phyloP scores from a whole-genome alignment of 139 green algal species.

The Marvania coccoides region DNA sequence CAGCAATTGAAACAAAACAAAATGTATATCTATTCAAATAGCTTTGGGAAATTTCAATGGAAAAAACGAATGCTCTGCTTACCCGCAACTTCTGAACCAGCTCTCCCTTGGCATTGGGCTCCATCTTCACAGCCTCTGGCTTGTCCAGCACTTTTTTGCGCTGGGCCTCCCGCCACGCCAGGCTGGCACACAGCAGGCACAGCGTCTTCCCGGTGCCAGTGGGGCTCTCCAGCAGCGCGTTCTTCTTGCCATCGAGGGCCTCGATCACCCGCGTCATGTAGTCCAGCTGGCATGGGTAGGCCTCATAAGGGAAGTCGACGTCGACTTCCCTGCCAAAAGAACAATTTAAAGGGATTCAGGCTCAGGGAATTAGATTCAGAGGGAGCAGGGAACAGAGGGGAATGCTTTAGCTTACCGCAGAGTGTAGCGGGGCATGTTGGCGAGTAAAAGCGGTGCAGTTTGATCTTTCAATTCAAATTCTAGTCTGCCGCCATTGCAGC shows the following conservation, averaged over 20 bases:
- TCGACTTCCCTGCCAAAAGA: constrained; percentile 37
- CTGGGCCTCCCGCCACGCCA: constrained; percentile 72
- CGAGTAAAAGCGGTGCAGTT: no score
- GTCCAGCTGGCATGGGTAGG: constrained; percentile 76
- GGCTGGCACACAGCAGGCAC: constrained; percentile 89
- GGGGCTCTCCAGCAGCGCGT: constrained; percentile 89
- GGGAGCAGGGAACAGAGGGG: background rate
- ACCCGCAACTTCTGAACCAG: constrained; percentile 26
- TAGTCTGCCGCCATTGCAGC: no score
- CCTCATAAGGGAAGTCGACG: constrained; percentile 80
- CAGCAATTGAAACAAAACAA: background rate
- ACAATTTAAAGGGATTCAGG: background rate
- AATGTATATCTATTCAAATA: no score
- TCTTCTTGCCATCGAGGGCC: constrained; percentile 72
- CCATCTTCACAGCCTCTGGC: background rate
- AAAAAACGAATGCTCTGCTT: background rate
- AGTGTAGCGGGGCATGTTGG: background rate
- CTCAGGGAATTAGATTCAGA: background rate
- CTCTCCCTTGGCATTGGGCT: constrained; percentile 3
- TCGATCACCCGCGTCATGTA: constrained; percentile 91
- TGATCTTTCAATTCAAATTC: no score
- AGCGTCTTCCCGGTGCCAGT: constrained; percentile 97
- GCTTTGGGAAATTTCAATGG: background rate
- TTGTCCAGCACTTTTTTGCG: background rate
- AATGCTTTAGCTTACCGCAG: background rate